Percentiles rank a stretch among this genome's conserved stretches.
Conservation (phyloP, 768 basidiomycete species). For the Udeniomyces megalosporus region DNA sequence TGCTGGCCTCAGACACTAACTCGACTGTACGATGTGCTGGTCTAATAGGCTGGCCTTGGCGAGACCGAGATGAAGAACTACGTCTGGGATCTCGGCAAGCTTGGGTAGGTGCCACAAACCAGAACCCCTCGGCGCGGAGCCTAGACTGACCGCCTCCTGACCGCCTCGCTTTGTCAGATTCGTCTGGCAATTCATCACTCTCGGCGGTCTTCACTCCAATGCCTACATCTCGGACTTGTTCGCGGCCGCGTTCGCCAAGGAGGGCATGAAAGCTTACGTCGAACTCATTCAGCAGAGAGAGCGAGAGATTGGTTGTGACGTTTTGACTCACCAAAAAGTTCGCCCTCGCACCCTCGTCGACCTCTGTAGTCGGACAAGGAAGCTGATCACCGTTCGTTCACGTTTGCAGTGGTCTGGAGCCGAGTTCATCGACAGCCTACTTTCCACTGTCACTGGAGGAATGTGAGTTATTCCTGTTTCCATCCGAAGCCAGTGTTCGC, state of each 20-base stretch:
- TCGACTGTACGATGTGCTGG: too few relatives aligned
- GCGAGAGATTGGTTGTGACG: conserved; percentile 83
- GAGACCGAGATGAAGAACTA: conserved; percentile 50
- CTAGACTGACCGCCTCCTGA: neutral
- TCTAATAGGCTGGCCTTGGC: conserved; percentile 54
- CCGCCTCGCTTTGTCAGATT: conserved; percentile 48
- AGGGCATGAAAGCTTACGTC: conserved; percentile 98
- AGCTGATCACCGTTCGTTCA: conserved; percentile 9
- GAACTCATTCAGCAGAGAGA: conserved; percentile 84
- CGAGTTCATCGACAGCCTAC: conserved; percentile 73
- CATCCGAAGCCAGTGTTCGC: neutral
- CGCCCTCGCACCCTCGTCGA: conserved; percentile 17
- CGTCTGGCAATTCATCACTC: conserved; percentile 98
- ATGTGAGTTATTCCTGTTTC: conserved; percentile 31
- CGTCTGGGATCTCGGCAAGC: conserved; percentile 81
- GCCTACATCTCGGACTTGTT: conserved; percentile 91
- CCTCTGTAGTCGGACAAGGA: neutral
- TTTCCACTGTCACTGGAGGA: conserved; percentile 95
- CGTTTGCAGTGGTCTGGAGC: conserved; percentile 75
- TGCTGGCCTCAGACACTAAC: too few relatives aligned
- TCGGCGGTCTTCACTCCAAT: conserved; percentile 92
- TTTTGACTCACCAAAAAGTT: conserved; percentile 92
- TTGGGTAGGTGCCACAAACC: conserved; percentile 6
- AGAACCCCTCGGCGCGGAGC: too few relatives aligned
- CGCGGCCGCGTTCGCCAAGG: conserved; percentile 69